phyloP scores from a whole-genome alignment of 371 early-diverging fungal genomes.

The Coemansia sp. region DNA sequence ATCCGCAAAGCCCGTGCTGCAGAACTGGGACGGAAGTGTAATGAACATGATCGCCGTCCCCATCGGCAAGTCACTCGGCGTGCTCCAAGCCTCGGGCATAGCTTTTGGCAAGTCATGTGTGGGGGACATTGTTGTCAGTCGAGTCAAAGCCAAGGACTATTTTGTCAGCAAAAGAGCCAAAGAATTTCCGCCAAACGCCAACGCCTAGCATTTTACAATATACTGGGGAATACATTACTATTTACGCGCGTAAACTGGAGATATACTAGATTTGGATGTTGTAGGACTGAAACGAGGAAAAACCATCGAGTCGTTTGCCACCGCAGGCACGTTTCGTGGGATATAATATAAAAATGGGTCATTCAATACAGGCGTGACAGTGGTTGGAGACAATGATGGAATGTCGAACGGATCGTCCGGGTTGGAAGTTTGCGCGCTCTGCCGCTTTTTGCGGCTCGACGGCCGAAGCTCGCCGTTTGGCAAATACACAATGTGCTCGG shows the following conservation, averaged over 20 bases:
- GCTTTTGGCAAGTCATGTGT: constrained; percentile 26
- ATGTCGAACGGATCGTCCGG: not conserved
- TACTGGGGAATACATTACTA: too few relatives aligned
- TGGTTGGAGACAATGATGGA: not conserved
- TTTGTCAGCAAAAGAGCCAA: constrained; percentile 6
- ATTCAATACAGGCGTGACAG: not conserved
- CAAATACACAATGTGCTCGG: constrained; percentile 6
- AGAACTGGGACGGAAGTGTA: constrained; percentile 19
- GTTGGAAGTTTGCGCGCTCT: not conserved
- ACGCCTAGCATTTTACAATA: not conserved
- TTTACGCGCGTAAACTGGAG: not conserved
- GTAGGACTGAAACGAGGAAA: not conserved
- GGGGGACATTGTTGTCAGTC: constrained; percentile 16
- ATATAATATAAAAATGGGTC: not conserved
- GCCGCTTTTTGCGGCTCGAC: constrained; percentile 1
- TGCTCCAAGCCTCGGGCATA: constrained; percentile 27
- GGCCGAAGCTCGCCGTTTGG: constrained; percentile 36
- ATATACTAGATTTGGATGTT: not conserved
- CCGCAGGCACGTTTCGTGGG: not conserved
- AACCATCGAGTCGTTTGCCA: not conserved
- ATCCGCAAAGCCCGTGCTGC: not conserved
- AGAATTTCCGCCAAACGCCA: constrained; percentile 4
- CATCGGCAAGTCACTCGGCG: constrained; percentile 29
- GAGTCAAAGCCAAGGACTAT: constrained; percentile 38
- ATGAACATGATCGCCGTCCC: constrained; percentile 26